Conservation (phyloP, 768 basidiomycete species). For the Mrakia hoshinonis region DNA sequence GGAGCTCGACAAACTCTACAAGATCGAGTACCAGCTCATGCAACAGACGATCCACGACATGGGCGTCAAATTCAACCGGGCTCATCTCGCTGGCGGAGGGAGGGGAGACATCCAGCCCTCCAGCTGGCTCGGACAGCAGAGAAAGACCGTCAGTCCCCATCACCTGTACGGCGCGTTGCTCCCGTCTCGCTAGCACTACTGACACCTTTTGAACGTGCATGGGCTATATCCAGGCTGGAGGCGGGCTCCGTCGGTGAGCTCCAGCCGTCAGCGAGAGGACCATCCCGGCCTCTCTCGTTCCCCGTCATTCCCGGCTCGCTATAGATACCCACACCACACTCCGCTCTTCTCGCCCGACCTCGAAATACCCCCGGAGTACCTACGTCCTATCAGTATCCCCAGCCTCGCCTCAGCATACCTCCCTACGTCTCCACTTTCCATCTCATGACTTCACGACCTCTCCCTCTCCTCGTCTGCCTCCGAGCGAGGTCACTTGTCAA, state of each 20-base stretch:
- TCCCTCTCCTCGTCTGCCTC: neutral
- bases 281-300: neutral
- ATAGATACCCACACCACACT: neutral
- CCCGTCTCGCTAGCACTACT: neutral
- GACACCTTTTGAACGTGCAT: neutral
- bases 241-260: slow-evolving; percentile 4
- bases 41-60: slow-evolving; percentile 61
- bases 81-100: slow-evolving; percentile 51
- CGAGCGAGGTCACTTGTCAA: neutral
- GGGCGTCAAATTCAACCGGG: slow-evolving; percentile 57
- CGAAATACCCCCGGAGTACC: too few relatives aligned
- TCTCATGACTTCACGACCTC: slow-evolving; percentile 1
- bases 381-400: too few relatives aligned
- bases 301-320: neutral
- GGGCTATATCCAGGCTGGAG: neutral
- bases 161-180: neutral
- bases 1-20: slow-evolving; percentile 56
- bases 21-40: slow-evolving; percentile 72
- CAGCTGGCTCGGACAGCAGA: slow-evolving; percentile 64
- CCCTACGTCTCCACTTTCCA: neutral
- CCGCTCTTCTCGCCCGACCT: neutral
- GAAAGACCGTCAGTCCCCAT: slow-evolving; percentile 46
- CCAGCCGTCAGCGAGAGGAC: neutral
- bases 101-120: slow-evolving; percentile 44
- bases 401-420: too few relatives aligned